Base-by-base conservation (phyloP, 1,284 basidiomycete species). In the Omphalotus olearius region DNA sequence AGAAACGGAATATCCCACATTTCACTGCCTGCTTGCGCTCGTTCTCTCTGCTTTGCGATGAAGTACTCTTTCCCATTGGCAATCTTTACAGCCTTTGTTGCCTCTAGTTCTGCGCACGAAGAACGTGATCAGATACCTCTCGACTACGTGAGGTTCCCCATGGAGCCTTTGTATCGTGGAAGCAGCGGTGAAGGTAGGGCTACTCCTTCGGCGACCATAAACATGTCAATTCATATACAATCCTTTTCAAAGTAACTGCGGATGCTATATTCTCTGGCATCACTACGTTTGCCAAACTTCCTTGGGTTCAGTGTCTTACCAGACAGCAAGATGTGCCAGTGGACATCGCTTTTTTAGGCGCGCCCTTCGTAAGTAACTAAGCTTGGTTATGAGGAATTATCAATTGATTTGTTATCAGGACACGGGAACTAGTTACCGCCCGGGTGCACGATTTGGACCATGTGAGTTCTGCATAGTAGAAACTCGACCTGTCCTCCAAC, bases 401-500 rank as follows among this genome's bases (percentile, higher is more conserved):
- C 18, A 30, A 18, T 46, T 50, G 25, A 49, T 56, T n/a, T n/a
- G 28, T 43, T 30, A 47, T 11, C 53, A 85, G 83, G 87, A 89
- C 56, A 88, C 85, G 14, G 84, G 78, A 1, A 88, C 85, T 5
- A 85, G 83, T 45, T 90, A 88, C 62, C 73, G 88, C 17, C 87
- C 87, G 13, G 88, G 88, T 35, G 88, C 88, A 38, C 80, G 88
- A 6, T 91, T 90, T 60, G 88, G 88, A 9, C 88, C 88, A 60
- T 64, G 68, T 66, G 47, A 54, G 38, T 17, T 33, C 9, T 16
- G 28, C 28, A 16, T 9, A 26, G 13, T 37, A 28, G 23, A 33
- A 18, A 25, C 16, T 25, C n/a, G 20, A 18, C 16, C 40, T 9
- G 33, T 17, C 2, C 13, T 39, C 25, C 20, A 30, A 9, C n/a